Conservation (phyloP, 495 filamentous ascomycete species). For the Xylaria acuta region DNA sequence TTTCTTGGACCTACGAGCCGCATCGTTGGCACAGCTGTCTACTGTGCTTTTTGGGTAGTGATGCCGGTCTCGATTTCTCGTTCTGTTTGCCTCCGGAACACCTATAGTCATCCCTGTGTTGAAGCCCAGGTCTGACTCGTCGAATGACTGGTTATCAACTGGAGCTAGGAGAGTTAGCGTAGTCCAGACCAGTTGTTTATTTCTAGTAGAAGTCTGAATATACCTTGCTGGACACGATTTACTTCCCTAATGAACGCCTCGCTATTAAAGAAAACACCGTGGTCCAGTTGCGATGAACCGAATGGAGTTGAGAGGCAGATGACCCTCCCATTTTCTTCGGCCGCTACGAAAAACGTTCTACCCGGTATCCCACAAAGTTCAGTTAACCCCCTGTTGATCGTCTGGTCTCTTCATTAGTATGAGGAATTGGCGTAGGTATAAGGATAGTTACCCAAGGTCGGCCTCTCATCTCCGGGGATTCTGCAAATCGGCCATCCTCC, state of each 20-base stretch:
- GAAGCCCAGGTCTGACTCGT: neutral
- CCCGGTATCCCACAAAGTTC: slow-evolving; percentile 24
- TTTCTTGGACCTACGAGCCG: slow-evolving; percentile 42
- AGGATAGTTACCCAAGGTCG: slow-evolving; percentile 15
- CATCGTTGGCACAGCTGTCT: slow-evolving; percentile 20
- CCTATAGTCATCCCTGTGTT: neutral
- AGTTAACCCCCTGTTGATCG: slow-evolving; percentile 14
- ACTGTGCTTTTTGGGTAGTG: neutral
- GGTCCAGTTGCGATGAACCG: slow-evolving; percentile 9
- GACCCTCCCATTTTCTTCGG: slow-evolving; percentile 15
- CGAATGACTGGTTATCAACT: neutral
- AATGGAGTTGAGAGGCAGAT: slow-evolving; percentile 17
- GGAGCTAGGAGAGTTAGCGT: neutral
- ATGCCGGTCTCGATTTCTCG: neutral
- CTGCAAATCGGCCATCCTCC: slow-evolving; percentile 32
- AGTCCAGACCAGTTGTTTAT: neutral
- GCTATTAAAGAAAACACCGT: slow-evolving; percentile 19
- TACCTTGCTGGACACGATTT: slow-evolving; percentile 14
- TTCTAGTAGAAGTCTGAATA: neutral
- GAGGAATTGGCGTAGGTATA: neutral
- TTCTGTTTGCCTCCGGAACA: neutral
- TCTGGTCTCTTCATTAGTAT: slow-evolving; percentile 12
- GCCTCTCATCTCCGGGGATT: slow-evolving; percentile 8
- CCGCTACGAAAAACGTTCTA: slow-evolving; percentile 20
- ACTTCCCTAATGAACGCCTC: slow-evolving; percentile 1